Base-by-base conservation (phyloP, 169 alveolate genomes). In the Plasmodium falciparum region DNA sequence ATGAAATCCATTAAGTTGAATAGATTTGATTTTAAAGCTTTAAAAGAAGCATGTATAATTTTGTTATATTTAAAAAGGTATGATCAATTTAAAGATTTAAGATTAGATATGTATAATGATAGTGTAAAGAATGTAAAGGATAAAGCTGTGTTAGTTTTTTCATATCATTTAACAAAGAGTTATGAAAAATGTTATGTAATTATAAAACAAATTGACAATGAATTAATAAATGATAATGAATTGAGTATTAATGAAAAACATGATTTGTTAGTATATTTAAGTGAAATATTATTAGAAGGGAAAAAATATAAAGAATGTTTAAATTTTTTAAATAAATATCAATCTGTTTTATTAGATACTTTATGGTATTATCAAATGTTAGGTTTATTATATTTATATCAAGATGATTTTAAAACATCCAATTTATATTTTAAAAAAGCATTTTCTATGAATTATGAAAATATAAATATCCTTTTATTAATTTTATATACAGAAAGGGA, bases 261-360 rank as follows among this genome's bases (percentile, higher is more conserved):
- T 58, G 74, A 83, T 54, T 47, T 83, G 13, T 24, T 83, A 67
- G 26, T 54, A 15, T 83, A 83, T 50, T 56, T 83, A 65, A 17
- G 63, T 54, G 91, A 83, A 58, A 83, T 83, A 56, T 2, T 83
- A 12, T 67, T 83, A 58, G 91, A 83, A 69, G 91, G 91, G 20
- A 67, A 83, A 62, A 70, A 69, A 69, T 83, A 69, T 56, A 58
- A 50, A 20, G 91, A 43, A 29, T 83, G 91, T 72, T 20, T 83
- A 17, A 3, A 26, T 7, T 56, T 83, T 58, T 15, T 83, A 29
- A 69, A 83, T 3, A 58, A 5, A 5, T 24, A 83, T 33, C 66
- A 83, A 49, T 22, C 69, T 2, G 54, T 26, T 4, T 26, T 69
- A 7, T 6, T 22, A 6, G 91, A 83, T 26, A 83, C 54, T 26